Base-by-base conservation (phyloP, 1,139 yeast genomes). In the Blastobotrys buckinghamii region DNA sequence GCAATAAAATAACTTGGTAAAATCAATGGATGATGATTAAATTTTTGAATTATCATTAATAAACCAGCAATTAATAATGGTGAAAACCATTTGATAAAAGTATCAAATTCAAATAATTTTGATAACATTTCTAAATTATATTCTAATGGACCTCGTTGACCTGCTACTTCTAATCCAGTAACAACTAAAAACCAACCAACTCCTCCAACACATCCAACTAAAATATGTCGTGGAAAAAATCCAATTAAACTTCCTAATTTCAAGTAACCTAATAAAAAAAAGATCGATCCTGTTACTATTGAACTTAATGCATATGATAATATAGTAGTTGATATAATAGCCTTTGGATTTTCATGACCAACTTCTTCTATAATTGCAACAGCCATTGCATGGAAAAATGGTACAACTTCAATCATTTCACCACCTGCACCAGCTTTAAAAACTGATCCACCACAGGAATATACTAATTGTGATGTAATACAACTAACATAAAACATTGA, bases 331-430 rank as follows among this genome's bases (percentile, higher is more conserved):
- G 97, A 82, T 35, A 92, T 73, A 12, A 92, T 78, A 7, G 79
- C 81, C 29, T 82, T 81, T 19, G 77, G 73, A 34, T 73, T 68
- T 33, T 69, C 71, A 9, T 72, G 77, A 1, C 82, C 81, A 63
- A 85, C 70, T 26, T 79, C 77, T 5, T 67, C 65, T 61, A 81
- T 70, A 42, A 92, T 82, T 4, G 84, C 74, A 22, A 78, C 71
- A 0, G 97, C 97, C 96, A 92, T 90, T 2, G 95, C 78, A 62
- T 92, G 98, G 72, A 92, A 92, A 65, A 92, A 92, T 1, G 98
- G 98, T 0, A 97, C 95, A 19, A 92, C 90, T 66, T 92, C 98
- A 57, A 92, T 92, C 98, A 92, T 92, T 69, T 92, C 98, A 3
- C 96, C 86, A 0, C 98, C 98, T 45, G 90, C 82, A 9, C 96